Evolutionary conservation across 495 filamentous ascomycete species (phyloP).

Genomic region (Aspergillus panamensis): DNA sequence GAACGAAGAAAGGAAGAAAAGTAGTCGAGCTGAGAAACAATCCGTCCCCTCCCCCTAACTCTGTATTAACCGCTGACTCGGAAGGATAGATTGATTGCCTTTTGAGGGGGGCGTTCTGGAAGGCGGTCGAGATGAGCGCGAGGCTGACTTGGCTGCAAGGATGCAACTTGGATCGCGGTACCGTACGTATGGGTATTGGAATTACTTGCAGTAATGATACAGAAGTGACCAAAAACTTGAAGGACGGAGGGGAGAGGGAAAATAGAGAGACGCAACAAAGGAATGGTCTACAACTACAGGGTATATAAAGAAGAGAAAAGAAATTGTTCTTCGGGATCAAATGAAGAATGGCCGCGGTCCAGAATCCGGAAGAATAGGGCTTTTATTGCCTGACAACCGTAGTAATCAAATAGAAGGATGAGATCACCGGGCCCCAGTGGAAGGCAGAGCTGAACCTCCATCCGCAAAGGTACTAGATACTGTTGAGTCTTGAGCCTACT

Average conservation of each 20-base stretch:
- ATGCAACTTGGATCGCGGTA: neutral
- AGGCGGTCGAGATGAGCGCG: slow-evolving; percentile 22
- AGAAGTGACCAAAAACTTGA: neutral
- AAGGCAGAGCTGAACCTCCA: slow-evolving; percentile 20
- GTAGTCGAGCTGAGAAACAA: slow-evolving; percentile 6
- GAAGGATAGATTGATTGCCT: slow-evolving; percentile 14
- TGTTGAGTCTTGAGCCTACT: slow-evolving; percentile 7
- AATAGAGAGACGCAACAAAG: neutral
- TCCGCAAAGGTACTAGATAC: neutral
- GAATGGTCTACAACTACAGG: neutral
- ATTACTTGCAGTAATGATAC: neutral
- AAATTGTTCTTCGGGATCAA: neutral
- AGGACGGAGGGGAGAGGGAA: neutral
- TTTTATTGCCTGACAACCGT: neutral
- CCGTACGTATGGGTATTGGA: neutral
- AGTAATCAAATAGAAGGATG: slow-evolving; percentile 21
- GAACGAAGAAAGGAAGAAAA: slow-evolving; percentile 10
- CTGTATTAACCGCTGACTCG: slow-evolving; percentile 4
- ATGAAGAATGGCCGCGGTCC: neutral
- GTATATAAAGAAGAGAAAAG: neutral
- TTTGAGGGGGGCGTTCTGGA: slow-evolving; percentile 24
- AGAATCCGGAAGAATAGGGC: neutral
- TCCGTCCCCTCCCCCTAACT: slow-evolving; percentile 23
- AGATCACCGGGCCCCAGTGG: slow-evolving; percentile 14
- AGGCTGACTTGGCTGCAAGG: slow-evolving; percentile 15